Conservation (phyloP, 495 filamentous ascomycete genomes). For the Umbilicaria muhlenbergii region DNA sequence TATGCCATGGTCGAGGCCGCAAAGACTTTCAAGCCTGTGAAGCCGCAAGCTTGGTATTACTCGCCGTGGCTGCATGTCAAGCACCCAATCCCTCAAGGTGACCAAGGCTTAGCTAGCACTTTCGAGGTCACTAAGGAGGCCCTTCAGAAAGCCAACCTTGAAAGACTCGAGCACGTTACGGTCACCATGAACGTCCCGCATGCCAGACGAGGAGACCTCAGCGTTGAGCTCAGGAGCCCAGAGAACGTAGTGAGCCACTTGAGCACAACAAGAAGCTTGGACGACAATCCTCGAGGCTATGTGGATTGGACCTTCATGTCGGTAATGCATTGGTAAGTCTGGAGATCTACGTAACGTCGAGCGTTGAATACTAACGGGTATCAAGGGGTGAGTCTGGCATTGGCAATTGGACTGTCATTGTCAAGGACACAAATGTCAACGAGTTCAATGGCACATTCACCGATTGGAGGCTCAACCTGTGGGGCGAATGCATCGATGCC, state of each 20-base stretch:
- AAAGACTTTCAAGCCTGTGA: conserved; percentile 72
- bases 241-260: conserved; percentile 70
- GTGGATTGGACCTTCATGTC: conserved; percentile 98
- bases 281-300: conserved; percentile 56
- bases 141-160: conserved; percentile 68
- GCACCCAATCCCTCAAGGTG: conserved; percentile 72
- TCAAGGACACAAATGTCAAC: conserved; percentile 76
- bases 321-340: conserved; percentile 79
- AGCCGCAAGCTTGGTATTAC: conserved; percentile 93
- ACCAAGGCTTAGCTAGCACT: conserved; percentile 57
- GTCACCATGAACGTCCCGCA: conserved; percentile 95
- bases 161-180: conserved; percentile 80
- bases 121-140: conserved; percentile 66
- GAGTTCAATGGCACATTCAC: conserved; percentile 58
- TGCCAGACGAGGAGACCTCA: conserved; percentile 73
- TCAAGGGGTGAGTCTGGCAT: conserved; percentile 73
- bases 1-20: conserved; percentile 76
- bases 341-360: background rate
- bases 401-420: conserved; percentile 78
- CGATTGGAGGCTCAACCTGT: conserved; percentile 90
- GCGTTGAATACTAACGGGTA: conserved; percentile 6
- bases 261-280: conserved; percentile 50
- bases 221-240: conserved; percentile 82
- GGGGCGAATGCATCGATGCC: conserved; percentile 74
- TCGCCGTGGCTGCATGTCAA: conserved; percentile 88